A percentile compares a stretch with the other conserved stretches of the same genome.
Evolutionary conservation across 164 flowering plant species (phyloP).

Genomic region (Chimonanthus praecox): DNA sequence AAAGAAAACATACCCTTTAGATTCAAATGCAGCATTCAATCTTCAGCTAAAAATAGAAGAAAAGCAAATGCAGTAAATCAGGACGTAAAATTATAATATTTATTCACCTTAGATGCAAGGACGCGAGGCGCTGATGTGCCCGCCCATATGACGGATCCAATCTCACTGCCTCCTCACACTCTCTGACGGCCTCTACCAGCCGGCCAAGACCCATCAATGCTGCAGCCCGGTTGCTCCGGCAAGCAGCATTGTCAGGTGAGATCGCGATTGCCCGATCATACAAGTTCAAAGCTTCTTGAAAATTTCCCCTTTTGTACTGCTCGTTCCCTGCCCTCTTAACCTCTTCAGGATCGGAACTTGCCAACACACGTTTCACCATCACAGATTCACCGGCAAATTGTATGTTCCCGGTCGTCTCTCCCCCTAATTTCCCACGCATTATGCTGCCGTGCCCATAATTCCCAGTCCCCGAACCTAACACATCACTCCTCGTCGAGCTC

Average conservation of each 20-base stretch:
- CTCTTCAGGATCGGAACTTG: constrained; percentile 56
- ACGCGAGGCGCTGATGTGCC: constrained; percentile 77
- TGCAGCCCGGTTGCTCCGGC: constrained; percentile 72
- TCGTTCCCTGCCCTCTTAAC: constrained; percentile 75
- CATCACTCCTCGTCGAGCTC: constrained; percentile 33
- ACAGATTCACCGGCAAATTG: constrained; percentile 21
- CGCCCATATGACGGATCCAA: constrained; percentile 67
- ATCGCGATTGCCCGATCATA: constrained; percentile 78
- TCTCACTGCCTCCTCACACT: constrained; percentile 80
- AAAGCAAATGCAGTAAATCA: not conserved
- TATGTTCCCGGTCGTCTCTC: constrained; percentile 13
- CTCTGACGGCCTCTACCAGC: constrained; percentile 70
- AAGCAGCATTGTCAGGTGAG: constrained; percentile 71
- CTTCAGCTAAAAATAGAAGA: not conserved
- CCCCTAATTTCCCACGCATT: constrained; percentile 43
- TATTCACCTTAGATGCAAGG: constrained; percentile 61
- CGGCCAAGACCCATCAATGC: constrained; percentile 72
- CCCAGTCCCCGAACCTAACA: constrained; percentile 59
- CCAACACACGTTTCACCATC: constrained; percentile 20
- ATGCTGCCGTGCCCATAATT: constrained; percentile 90
- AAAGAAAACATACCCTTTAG: not conserved
- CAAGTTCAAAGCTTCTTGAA: constrained; percentile 66
- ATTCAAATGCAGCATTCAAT: not conserved
- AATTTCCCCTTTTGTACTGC: constrained; percentile 67
- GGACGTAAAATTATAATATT: not conserved